Evolutionary conservation across 768 basidiomycete species (phyloP).

Genomic region (Trichaptum fuscoviolaceum): DNA sequence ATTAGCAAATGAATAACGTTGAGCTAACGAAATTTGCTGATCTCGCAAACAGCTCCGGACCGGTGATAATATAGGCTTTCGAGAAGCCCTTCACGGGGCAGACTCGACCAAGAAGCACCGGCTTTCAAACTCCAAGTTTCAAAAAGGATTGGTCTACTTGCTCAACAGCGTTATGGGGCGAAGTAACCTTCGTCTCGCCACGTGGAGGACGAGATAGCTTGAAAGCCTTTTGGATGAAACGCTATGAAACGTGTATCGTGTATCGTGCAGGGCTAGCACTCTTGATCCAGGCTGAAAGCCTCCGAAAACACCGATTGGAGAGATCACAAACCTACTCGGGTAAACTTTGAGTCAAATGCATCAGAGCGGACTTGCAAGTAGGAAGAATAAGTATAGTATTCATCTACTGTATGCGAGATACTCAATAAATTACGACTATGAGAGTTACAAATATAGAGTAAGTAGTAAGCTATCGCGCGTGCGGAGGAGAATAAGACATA

Average conservation of each 20-base stretch:
- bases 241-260: not conserved
- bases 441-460: not conserved
- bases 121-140: not conserved
- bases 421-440: not conserved
- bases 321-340: not conserved
- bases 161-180: not conserved
- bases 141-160: not conserved
- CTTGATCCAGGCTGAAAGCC: slow-evolving; percentile 12
- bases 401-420: not conserved
- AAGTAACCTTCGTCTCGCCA: not conserved
- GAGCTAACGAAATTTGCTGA: not conserved
- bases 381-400: not conserved
- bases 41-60: not conserved
- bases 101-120: not conserved
- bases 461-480: not conserved
- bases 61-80: not conserved
- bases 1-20: not conserved
- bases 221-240: slow-evolving; percentile 1
- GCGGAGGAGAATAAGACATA: not conserved
- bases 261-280: not conserved
- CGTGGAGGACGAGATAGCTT: not conserved
- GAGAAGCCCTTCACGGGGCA: not conserved
- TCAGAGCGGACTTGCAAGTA: not conserved
- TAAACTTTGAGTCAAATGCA: not conserved
- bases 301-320: slow-evolving; percentile 20